Evolutionary conservation across 1,139 yeast species (phyloP), one percentile per base, ranked within the genome.

Genomic region (Blastobotrys elegans): DNA sequence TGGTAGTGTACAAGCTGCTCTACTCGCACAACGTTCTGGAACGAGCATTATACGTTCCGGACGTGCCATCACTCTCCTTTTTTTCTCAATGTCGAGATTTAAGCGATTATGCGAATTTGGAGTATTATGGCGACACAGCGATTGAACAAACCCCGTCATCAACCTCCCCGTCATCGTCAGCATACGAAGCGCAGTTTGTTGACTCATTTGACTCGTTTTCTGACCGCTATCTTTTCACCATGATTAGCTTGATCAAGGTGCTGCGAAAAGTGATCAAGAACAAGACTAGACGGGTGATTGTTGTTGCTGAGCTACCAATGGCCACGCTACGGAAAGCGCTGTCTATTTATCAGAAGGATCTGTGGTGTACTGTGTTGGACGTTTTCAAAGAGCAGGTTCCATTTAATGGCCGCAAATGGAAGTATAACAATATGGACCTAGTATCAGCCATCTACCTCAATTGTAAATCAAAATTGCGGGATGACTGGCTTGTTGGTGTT

Each of bases 331-430:
- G 67, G 43, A 64, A 65, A 49, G 59, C 69, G 7, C 57, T 72
- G 37, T 52, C 62, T 4, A 61, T 84, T 39, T 80, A 82, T 56
- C 88, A 85, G 58, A 63, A 70, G 14, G 73, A 75, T n/a, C 65
- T 89, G 26, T 82, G 85, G 66, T 71, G 70, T 39, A 89, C 95
- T 1, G 80, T 86, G 2, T 70, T 90, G 55, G 83, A 81, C 58
- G 75, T 66, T 1, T 71, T 90, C 52, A 89, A 87, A 63, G 83
- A 87, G 53, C 74, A 89, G 44, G 82, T 90, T 0, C 97, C 97
- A 0, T 88, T 84, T 64, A 90, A 87, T 57, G 97, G 97, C 17
- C 79, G 95, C 51, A 89, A 90, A 64, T 92, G 99, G 99, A 83
- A 89, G 57, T 79, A 89, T 13, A 77, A 81, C 54, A 94, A 92